Base-by-base conservation (phyloP, 1,139 yeast genomes). In the Yamadazyma atmosphaerica region DNA sequence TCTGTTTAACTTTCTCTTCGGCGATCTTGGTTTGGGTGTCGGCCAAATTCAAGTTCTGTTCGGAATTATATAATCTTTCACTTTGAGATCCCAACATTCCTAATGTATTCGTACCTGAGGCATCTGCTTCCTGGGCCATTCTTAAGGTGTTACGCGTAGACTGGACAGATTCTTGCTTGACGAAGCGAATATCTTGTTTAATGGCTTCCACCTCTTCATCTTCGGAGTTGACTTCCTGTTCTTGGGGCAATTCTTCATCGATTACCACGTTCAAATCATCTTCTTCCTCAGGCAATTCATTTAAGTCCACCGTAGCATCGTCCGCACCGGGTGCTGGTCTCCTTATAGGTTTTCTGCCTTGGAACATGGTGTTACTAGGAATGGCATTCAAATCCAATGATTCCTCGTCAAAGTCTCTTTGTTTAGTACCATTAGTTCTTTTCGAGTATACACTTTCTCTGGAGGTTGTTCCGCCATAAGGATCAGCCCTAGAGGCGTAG, bases 31-130 rank as follows among this genome's bases (percentile, higher is more conserved):
- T 86, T 57, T 89, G 96, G 2, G 89, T 83, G 43, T 83, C 86
- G 33, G 95, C 87, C 41, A 86, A 65, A 40, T 86, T 78, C 50
- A 92, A 65, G 51, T 82, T 83, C 50, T 80, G 81, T 58, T 90
- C 97, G 14, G 92, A 82, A 54, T 78, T 80, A 57, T 84, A 86
- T 47, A 92, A 68, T 37, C 88, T 71, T 58, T 89, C 97, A 40
- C 95, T 83, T 61, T 94, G 98, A 15, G 92, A 79, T 21, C 98
- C 98, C 39, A 92, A 74, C 81, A 88, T 82, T 19, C 97, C 97
- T 50, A 90, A 66, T 0, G 98, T 85, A 58, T 90, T 88, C 38
- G 88, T 77, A 18, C 96, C 98, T 7, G 90, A 79, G 39, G 85
- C 86, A 59, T 90, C 97, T 0, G 98, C 97, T 52, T 88, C 94